Evolutionary conservation across 2,329 filamentous ascomycete species (phyloP).

Genomic region (Venturia effusa): DNA sequence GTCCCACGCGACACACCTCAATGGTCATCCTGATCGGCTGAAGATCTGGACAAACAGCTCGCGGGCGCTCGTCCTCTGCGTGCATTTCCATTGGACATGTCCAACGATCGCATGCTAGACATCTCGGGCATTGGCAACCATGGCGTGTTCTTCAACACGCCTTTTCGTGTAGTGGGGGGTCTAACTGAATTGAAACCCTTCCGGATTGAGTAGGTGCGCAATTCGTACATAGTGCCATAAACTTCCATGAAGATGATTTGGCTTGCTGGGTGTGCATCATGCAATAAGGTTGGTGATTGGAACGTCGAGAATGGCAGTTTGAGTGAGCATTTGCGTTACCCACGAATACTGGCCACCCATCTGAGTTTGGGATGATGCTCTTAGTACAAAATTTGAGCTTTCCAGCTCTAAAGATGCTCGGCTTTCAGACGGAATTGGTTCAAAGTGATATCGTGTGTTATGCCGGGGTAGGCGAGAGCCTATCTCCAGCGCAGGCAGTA

Average conservation of each 20-base stretch:
- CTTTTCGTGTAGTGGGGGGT: background rate
- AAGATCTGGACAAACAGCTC: background rate
- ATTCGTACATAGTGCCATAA: constrained; percentile 27
- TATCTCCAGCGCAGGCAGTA: background rate
- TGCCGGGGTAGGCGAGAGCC: no score
- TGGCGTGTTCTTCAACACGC: background rate
- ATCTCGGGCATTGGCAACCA: background rate
- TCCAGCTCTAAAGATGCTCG: background rate
- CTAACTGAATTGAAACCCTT: background rate
- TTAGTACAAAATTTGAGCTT: background rate
- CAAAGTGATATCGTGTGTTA: background rate
- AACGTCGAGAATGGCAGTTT: background rate
- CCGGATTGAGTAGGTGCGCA: constrained; percentile 23
- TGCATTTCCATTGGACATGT: background rate
- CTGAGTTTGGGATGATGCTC: background rate
- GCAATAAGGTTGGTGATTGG: background rate
- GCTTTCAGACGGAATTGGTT: background rate
- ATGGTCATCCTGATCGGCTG: background rate
- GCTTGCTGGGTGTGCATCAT: background rate
- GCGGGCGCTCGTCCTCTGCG: background rate
- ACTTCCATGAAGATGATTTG: constrained; percentile 27
- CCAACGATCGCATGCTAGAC: background rate
- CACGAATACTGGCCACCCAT: background rate
- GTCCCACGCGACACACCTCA: background rate
- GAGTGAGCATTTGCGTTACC: background rate